Conservation (phyloP, 106 monocot genomes). For the Dendrobium chrysotoxum region DNA sequence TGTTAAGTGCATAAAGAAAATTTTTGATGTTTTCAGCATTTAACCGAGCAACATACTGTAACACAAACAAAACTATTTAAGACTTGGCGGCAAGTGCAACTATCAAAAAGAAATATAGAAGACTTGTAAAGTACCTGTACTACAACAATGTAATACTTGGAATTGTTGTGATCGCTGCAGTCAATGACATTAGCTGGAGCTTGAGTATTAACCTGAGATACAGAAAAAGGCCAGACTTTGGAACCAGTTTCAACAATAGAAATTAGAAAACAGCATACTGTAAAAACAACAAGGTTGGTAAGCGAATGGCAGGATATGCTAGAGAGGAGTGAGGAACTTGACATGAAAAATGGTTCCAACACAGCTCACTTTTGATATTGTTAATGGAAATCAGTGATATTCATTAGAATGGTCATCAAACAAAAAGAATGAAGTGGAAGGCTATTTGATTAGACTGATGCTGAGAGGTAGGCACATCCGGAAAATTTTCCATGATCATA, state of each 20-base stretch:
- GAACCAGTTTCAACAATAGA: background rate
- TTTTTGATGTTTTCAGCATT: conserved; percentile 94
- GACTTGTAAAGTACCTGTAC: conserved; percentile 52
- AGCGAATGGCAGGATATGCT: background rate
- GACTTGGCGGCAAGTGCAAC: background rate
- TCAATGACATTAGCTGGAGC: conserved; percentile 60
- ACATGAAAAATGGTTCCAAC: background rate
- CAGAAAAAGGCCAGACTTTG: background rate
- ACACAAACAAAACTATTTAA: background rate
- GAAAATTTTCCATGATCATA: background rate
- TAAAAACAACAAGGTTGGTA: background rate
- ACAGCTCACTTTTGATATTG: background rate
- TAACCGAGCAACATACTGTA: conserved; percentile 79
- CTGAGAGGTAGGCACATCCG: background rate
- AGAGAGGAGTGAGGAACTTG: background rate
- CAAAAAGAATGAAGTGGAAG: background rate
- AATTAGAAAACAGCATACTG: background rate
- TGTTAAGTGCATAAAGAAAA: conserved; percentile 78
- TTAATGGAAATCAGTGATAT: background rate
- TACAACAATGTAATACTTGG: conserved; percentile 90
- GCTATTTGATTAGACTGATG: background rate
- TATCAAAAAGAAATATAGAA: background rate
- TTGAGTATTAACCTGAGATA: conserved; percentile 86
- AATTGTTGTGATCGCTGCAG: conserved; percentile 82
- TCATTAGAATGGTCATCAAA: background rate